phyloP scores from a whole-genome alignment of 106 monocot species.

The Acorus calamus region DNA sequence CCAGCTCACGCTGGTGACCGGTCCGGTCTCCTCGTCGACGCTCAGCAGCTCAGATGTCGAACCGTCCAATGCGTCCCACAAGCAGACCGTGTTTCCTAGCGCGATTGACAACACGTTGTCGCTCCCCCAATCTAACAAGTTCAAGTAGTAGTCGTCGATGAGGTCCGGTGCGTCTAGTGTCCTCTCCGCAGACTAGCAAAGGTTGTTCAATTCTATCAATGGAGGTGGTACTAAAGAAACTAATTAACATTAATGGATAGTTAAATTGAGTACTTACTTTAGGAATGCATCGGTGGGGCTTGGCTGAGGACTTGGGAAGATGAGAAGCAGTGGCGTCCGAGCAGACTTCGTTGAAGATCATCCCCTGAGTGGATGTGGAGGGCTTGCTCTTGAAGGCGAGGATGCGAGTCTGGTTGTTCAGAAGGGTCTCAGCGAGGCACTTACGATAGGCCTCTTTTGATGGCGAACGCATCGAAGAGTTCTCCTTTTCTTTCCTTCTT shows the following conservation, averaged over 20 bases:
- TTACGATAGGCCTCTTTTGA: slow-evolving; percentile 42
- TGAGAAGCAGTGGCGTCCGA: too few species aligned
- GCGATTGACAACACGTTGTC: slow-evolving; percentile 48
- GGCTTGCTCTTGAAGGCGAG: slow-evolving; percentile 45
- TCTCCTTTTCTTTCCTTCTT: slow-evolving; percentile 40
- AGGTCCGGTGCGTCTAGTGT: slow-evolving; percentile 46
- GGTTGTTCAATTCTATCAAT: too few species aligned
- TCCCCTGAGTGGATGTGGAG: slow-evolving; percentile 1
- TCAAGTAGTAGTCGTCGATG: slow-evolving; percentile 48
- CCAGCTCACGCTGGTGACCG: slow-evolving; percentile 65
- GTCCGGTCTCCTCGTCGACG: slow-evolving; percentile 40
- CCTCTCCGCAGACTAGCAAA: slow-evolving; percentile 40
- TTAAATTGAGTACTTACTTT: slow-evolving; percentile 17
- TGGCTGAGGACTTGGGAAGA: slow-evolving; percentile 20
- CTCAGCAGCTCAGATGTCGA: slow-evolving; percentile 46
- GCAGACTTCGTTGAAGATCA: slow-evolving; percentile 4
- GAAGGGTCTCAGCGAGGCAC: slow-evolving; percentile 25
- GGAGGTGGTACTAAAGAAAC: not conserved
- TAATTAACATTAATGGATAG: not conserved
- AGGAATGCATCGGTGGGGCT: slow-evolving; percentile 43
- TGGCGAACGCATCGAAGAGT: slow-evolving; percentile 24
- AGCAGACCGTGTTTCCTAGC: slow-evolving; percentile 35
- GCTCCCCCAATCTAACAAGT: slow-evolving; percentile 53
- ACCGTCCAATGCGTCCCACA: slow-evolving; percentile 42
- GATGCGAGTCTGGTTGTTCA: slow-evolving; percentile 35